Evolutionary conservation across 768 basidiomycete species (phyloP).

Genomic region (Leucocoprinus sp.): DNA sequence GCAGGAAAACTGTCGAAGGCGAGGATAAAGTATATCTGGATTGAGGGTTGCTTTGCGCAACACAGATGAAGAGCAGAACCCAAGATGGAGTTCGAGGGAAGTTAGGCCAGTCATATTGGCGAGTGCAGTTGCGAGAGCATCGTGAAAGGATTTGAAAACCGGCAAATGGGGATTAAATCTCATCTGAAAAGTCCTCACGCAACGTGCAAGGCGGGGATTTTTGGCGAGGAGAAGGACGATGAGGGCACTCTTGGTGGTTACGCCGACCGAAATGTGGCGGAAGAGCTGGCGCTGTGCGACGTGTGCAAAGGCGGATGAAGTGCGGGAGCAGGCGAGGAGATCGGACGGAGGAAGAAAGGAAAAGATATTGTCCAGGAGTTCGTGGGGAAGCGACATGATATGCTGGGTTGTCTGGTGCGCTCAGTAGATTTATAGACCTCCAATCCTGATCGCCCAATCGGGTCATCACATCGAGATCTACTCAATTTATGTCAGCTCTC

Average conservation of each 20-base stretch:
- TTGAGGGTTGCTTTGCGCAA: constrained; percentile 23
- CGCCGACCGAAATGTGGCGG: constrained; percentile 42
- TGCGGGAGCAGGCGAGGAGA: constrained; percentile 43
- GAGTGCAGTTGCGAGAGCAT: constrained; percentile 43
- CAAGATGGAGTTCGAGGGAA: constrained; percentile 46
- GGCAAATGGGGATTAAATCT: constrained; percentile 33
- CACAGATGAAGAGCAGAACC: constrained; percentile 42
- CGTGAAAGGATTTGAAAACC: constrained; percentile 40
- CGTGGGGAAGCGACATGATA: constrained; percentile 42
- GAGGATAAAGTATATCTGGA: constrained; percentile 28
- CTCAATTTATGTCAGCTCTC: constrained; percentile 14
- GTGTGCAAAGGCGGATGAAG: constrained; percentile 32
- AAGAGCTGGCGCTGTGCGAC: constrained; percentile 59
- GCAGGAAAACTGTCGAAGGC: constrained; percentile 47
- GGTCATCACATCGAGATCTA: constrained; percentile 9
- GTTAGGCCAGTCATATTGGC: constrained; percentile 52
- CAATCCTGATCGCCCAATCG: constrained; percentile 26
- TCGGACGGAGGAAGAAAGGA: constrained; percentile 21
- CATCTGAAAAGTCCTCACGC: constrained; percentile 57
- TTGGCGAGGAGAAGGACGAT: constrained; percentile 49
- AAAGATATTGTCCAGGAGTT: constrained; percentile 52
- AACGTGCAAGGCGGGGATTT: constrained; percentile 46
- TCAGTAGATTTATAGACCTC: constrained; percentile 11
- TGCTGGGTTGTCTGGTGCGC: constrained; percentile 5
- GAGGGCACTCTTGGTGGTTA: constrained; percentile 34